Evolutionary conservation across 129 eudicot species (phyloP).

Genomic region (Gnaphalium uliginosum): DNA sequence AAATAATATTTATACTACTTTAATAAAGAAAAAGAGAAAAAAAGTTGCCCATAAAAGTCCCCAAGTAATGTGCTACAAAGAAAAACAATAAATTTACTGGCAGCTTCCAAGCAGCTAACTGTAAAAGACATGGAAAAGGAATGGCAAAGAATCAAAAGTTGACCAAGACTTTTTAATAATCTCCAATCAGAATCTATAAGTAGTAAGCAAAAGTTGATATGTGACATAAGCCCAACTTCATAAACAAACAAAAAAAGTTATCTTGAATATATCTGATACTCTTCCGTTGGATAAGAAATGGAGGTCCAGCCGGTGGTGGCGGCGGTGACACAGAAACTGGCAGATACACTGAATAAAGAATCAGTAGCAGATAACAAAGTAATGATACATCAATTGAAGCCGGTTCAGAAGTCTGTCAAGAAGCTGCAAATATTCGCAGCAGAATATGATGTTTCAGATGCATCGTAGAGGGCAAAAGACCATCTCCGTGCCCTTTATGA

Average conservation of each 20-base stretch:
- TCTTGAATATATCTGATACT: neutral
- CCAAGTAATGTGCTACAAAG: neutral
- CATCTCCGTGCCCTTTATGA: constrained; percentile 24
- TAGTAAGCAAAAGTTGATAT: neutral
- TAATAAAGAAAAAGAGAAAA: neutral
- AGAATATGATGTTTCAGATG: constrained; percentile 13
- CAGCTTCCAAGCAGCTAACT: constrained; percentile 13
- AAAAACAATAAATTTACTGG: too few relatives aligned
- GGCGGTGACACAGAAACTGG: constrained; percentile 47
- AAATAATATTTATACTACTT: too few relatives aligned
- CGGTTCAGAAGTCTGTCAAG: constrained; percentile 25
- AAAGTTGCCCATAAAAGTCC: neutral
- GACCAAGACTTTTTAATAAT: constrained; percentile 8
- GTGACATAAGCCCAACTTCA: neutral
- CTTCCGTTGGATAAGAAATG: constrained; percentile 24
- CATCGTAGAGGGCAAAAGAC: neutral
- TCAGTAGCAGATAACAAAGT: constrained; percentile 32
- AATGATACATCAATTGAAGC: constrained; percentile 29
- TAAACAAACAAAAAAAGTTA: neutral
- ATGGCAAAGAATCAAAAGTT: neutral
- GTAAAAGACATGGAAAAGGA: constrained; percentile 1
- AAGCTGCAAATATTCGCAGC: constrained; percentile 19
- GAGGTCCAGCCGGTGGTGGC: constrained; percentile 45
- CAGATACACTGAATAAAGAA: constrained; percentile 38
- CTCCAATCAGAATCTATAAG: neutral